Percentiles rank a stretch among this genome's conserved stretches.
These are phyloP conservation scores for Pseudocercospora vitis DNA, from an alignment of 2,329 filamentous ascomycete species.

Conservation along the genomic window DNA sequence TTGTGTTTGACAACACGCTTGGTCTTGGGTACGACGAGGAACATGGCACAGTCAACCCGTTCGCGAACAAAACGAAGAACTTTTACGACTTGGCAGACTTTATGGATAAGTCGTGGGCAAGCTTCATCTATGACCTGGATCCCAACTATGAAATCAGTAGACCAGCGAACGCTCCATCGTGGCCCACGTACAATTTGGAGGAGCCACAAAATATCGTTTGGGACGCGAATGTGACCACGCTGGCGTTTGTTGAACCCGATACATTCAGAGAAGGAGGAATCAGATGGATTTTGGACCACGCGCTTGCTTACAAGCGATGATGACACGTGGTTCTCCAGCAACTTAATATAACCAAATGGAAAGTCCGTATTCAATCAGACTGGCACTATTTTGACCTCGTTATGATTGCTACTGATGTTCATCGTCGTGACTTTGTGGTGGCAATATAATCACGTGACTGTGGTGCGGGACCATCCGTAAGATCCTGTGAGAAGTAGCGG, in stretches of 20 bases:
- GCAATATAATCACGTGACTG: too few relatives aligned
- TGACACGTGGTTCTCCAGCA: too few relatives aligned
- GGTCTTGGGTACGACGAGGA: constrained; percentile 44
- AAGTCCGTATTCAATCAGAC: too few relatives aligned
- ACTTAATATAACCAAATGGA: too few relatives aligned
- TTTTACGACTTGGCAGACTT: constrained; percentile 44
- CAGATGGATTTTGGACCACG: constrained; percentile 42
- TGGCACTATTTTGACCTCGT: too few relatives aligned
- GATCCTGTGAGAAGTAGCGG: too few relatives aligned
- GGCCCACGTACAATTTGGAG: constrained; percentile 44
- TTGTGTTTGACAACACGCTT: constrained; percentile 48
- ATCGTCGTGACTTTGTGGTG: too few relatives aligned
- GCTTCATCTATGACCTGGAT: constrained; percentile 46
- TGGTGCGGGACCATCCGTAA: too few relatives aligned
- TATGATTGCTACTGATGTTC: too few relatives aligned
- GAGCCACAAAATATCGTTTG: constrained; percentile 47
- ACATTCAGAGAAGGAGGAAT: constrained; percentile 49
- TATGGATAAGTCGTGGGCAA: constrained; percentile 49
- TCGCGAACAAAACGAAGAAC: constrained; percentile 38
- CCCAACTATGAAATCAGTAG: constrained; percentile 34
- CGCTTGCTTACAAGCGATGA: constrained; percentile 25
- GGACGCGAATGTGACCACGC: constrained; percentile 44
- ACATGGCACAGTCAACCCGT: constrained; percentile 37
- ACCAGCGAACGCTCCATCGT: constrained; percentile 29
- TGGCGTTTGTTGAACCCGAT: constrained; percentile 44